These are phyloP conservation scores for Emydomyces testavorans DNA, from an alignment of 2,329 filamentous ascomycete species.

Conservation along the genomic window DNA sequence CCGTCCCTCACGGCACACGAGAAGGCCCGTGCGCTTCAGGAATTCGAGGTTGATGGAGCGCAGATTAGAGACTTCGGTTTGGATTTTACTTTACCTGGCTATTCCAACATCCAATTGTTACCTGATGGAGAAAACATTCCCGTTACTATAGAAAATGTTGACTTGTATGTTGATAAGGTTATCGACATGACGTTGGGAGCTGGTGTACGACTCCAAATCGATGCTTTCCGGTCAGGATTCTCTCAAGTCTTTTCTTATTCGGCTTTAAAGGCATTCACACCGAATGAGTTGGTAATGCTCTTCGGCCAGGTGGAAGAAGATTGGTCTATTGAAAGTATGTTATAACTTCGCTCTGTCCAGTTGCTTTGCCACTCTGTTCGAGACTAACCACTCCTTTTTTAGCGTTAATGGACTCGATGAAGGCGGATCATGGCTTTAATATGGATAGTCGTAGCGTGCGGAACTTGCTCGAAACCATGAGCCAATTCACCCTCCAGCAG, in stretches of 20 bases:
- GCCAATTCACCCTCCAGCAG: constrained; percentile 60
- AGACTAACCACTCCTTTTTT: constrained; percentile 13
- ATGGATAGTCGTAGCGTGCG: constrained; percentile 95
- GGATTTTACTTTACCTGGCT: constrained; percentile 90
- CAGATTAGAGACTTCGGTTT: constrained; percentile 76
- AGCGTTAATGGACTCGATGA: constrained; percentile 96
- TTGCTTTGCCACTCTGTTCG: constrained; percentile 3
- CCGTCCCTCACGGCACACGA: constrained; percentile 52
- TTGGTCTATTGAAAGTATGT: constrained; percentile 92
- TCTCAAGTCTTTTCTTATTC: constrained; percentile 94
- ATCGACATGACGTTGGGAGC: constrained; percentile 83
- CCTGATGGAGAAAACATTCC: constrained; percentile 60
- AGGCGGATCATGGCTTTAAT: constrained; percentile 96
- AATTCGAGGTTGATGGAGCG: constrained; percentile 63
- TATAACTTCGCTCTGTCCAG: not conserved
- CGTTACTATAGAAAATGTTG: constrained; percentile 87
- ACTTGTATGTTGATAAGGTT: constrained; percentile 73
- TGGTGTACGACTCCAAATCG: constrained; percentile 77
- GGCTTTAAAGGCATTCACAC: constrained; percentile 83
- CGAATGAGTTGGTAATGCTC: constrained; percentile 84
- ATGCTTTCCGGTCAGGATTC: constrained; percentile 83
- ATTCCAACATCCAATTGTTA: constrained; percentile 72
- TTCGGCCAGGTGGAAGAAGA: constrained; percentile 91
- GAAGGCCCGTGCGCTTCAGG: constrained; percentile 58
- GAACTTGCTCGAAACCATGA: constrained; percentile 91